Base-by-base conservation (phyloP, 108 stramenopile genomes). In the Craspedostauros australis region DNA sequence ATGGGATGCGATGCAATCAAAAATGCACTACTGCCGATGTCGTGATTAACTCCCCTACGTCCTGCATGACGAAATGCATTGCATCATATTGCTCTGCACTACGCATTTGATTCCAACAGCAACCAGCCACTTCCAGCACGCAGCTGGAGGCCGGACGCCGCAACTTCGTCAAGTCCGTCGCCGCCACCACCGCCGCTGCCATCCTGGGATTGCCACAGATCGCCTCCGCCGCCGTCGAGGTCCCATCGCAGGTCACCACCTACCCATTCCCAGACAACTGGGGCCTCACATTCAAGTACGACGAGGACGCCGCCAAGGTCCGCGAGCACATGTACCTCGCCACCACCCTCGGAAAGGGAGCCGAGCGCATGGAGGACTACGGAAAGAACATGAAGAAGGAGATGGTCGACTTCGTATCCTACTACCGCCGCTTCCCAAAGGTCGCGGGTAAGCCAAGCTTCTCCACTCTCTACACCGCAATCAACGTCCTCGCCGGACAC, bases 321-420 rank as follows among this genome's bases (percentile, higher is more conserved):
- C 88, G 93, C 36, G 62, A 62, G 5, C 94, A 96, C 86, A 96
- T 96, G 96, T 70, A 76, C 57, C 54, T 75, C 16, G 88, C 86
- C 27, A 89, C 87, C 1, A 81, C 81, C 26, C 72, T 95, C 21
- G 93, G 79, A 42, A 95, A 95, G 88, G 93, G 93, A 30, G 61
- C 93, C 27, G 73, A 74, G 16, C 72, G 84, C 53, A 91, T 92
- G 84, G 91, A 94, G 52, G 88, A 91, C 44, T 92, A 74, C 56
- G 95, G 92, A 33, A 86, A 84, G 64, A 92, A 93, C 70, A 75
- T 87, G 71, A 94, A 94, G 73, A 94, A 95, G 79, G 94, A 96
- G 79, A 97, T 97, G 96, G 75, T 90, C 40, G 96, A 97, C 72
- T 97, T 97, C 68, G 96, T 85, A 6, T 77, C 84, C 51, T 88